Evolutionary conservation across 2,329 filamentous ascomycete genomes (phyloP), one percentile per base, ranked within the genome.

Genomic region (Colletotrichum gloeosporioides): DNA sequence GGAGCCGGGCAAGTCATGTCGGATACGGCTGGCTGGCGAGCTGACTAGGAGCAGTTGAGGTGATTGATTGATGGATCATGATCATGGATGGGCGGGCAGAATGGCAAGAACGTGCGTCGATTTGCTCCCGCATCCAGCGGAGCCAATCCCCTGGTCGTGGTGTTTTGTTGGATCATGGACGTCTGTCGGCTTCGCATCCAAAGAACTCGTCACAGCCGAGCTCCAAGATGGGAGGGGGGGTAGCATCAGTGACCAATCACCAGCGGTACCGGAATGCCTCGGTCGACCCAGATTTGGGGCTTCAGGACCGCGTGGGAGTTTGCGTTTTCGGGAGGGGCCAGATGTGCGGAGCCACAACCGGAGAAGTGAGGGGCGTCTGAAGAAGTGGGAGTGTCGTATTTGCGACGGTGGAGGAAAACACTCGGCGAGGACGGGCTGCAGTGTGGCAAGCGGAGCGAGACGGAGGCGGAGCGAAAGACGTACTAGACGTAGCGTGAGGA

Each of bases 81-180:
- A 62, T 32, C 29, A 39, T 18, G 22, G 29, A 67, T 64, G 67
- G 31, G 32, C 64, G 25, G 64, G 36, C 39, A 57, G 44, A 32
- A 31, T 62, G 32, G 64, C 55, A 62, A 65, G 59, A 69, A 65
- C 59, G 69, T 73, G 73, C 73, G 73, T 55, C 63, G 69, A 76
- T 68, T 73, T 76, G 73, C 55, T 73, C 69, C 73, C 64, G 73
- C 73, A 49, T 10, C 55, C 15, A 72, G 73, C 73, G n/a, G n/a
- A 29, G 34, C 36, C 27, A 34, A 18, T 25, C 55, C 55, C 36
- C 65, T 73, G 53, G 36, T 31, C 31, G 10, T 57, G 16, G n/a
- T 34, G 49, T 73, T 59, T n/a, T 65, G 71, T 59, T 32, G 25
- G 65, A 65, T 71, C 67, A 59, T 65, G 61, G 68, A 71, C 67